Percentiles rank a stretch among this genome's conserved stretches.
Conservation (phyloP, 1,284 basidiomycete species). For the Cryptococcus maquisensis region DNA sequence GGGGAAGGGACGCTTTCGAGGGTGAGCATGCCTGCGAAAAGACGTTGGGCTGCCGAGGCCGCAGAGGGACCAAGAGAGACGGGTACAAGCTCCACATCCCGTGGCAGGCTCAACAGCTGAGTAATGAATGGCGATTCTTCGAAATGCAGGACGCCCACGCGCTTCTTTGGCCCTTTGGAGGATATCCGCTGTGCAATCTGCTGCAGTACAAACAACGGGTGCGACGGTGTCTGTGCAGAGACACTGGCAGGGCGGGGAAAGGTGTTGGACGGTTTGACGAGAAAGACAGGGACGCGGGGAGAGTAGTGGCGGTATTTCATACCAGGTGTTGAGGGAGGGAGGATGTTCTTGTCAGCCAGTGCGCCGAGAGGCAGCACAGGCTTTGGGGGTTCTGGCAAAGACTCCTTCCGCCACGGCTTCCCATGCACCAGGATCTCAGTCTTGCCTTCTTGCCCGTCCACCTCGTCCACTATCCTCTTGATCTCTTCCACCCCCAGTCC, state of each 20-base stretch:
- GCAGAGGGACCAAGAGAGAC: slow-evolving; percentile 65
- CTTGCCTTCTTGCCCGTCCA: slow-evolving; percentile 33
- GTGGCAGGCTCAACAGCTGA: background rate
- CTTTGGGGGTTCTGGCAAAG: slow-evolving; percentile 5
- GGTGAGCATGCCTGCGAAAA: slow-evolving; percentile 84
- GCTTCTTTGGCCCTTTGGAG: slow-evolving; percentile 2
- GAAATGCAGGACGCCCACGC: slow-evolving; percentile 66
- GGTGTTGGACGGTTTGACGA: slow-evolving; percentile 58
- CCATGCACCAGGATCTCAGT: slow-evolving; percentile 36
- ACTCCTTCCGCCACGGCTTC: slow-evolving; percentile 21
- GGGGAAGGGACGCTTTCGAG: slow-evolving; percentile 55
- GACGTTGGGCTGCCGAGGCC: slow-evolving; percentile 66
- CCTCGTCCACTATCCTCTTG: slow-evolving; percentile 56
- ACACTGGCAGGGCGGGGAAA: slow-evolving; percentile 44
- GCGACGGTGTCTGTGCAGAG: slow-evolving; percentile 8
- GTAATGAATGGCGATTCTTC: slow-evolving; percentile 55
- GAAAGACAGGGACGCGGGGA: slow-evolving; percentile 74
- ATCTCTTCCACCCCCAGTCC: slow-evolving; percentile 90
- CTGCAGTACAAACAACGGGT: slow-evolving; percentile 9
- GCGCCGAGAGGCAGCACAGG: no score
- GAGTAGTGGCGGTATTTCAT: slow-evolving; percentile 99
- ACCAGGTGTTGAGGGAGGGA: slow-evolving; percentile 89
- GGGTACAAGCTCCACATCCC: slow-evolving; percentile 27
- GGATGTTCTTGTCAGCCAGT: background rate
- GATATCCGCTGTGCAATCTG: slow-evolving; percentile 7